Evolutionary conservation across 305 asterid species (phyloP), one percentile per base, ranked within the genome.

Genomic region (Fraxinus albicans): DNA sequence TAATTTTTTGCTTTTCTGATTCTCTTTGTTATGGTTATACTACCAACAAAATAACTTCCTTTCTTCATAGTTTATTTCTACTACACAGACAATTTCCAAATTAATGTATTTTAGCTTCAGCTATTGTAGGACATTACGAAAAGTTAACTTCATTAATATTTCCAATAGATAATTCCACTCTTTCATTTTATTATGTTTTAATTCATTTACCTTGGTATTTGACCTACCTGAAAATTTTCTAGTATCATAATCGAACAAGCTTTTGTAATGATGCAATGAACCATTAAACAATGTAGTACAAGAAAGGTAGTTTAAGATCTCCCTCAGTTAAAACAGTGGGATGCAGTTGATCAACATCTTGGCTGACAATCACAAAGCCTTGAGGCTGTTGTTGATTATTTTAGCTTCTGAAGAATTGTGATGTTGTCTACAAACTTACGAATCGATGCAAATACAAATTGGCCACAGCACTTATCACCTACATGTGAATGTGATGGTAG

Each of bases 61-160:
- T 36, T 73, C 77, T 73, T 76, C 42, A 25, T 72, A 6, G 76
- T 23, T 55, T 77, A 44, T 33, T 29, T 29, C 12, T 33, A 33
- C 81, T 65, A 36, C 63, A 31, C 50, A 80, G 58, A 55, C 23
- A 29, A 67, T 58, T 47, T n/a, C 77, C 38, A 44, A 70, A 33
- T 21, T 21, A 83, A 33, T 44, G 40, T 80, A 77, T 82, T 76
- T 60, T 35, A 73, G 76, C 27, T 82, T 50, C 8, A 9, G 58
- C 42, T 15, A 72, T 53, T 31, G 40, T 78, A n/a, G 29, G 42
- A 6, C 47, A 76, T 44, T 53, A 53, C 53, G n/a, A 34, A 63
- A 79, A 34, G 73, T 70, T 7, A 80, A 73, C 7, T 67, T 73
- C 17, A n/a, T n/a, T 13, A 65, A 36, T 50, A 13, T 60, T 17